Conservation (phyloP, 2,329 filamentous ascomycete species). For the Nemania sp. region DNA sequence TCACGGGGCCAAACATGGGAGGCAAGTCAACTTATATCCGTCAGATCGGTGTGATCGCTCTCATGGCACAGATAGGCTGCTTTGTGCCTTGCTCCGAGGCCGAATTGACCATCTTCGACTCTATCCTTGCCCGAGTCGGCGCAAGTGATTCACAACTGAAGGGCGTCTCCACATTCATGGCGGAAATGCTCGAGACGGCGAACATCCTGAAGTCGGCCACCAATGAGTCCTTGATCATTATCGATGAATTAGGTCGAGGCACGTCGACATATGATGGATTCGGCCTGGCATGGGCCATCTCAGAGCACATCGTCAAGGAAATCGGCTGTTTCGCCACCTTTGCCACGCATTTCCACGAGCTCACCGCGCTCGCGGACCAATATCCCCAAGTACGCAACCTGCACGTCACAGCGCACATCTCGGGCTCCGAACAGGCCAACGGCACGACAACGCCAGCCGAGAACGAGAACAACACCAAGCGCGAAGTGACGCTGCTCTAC, state of each 20-base stretch:
- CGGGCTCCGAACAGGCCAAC: constrained; percentile 41
- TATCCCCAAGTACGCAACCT: constrained; percentile 89
- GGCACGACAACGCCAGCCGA: constrained; percentile 42
- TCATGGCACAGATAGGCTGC: constrained; percentile 96
- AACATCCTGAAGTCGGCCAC: constrained; percentile 98
- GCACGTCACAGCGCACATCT: constrained; percentile 94
- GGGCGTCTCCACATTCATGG: constrained; percentile 98
- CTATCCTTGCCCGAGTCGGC: constrained; percentile 92
- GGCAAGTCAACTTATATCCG: constrained; percentile 98
- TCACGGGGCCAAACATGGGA: constrained; percentile 98
- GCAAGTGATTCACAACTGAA: constrained; percentile 97
- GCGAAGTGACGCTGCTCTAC: constrained; percentile 93
- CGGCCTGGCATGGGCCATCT: constrained; percentile 98
- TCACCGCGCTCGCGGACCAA: constrained; percentile 86
- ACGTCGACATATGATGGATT: constrained; percentile 99
- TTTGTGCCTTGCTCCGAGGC: constrained; percentile 92
- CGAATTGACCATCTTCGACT: constrained; percentile 94
- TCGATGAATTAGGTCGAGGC: constrained; percentile 93
- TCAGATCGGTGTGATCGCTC: constrained; percentile 92
- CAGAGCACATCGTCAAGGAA: constrained; percentile 93
- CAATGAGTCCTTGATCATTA: constrained; percentile 93
- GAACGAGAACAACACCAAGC: constrained; percentile 55
- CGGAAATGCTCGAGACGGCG: constrained; percentile 97
- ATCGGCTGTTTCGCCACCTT: constrained; percentile 95
- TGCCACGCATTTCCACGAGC: constrained; percentile 97